Base-by-base conservation (phyloP, 371 early-diverging fungal genomes). In the Dipsacomyces acuminosporus region DNA sequence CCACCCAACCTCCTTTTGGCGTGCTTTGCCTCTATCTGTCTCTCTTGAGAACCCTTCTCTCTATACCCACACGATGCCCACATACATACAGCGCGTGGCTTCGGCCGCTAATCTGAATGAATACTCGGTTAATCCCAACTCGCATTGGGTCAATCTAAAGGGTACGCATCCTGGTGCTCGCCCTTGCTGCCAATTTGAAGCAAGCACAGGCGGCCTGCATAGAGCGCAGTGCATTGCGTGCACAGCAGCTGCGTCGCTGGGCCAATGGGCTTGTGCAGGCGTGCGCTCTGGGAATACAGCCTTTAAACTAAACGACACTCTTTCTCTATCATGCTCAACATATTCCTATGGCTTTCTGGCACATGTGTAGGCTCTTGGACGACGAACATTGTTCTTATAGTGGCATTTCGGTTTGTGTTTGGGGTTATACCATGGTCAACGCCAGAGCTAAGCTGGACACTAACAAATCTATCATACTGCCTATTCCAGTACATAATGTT, bases 401-500 rank as follows among this genome's bases (percentile, higher is more conserved):
- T 89, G 6, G 62, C 78, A n/a, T 74, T 94, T 49, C 87, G 92
- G 74, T 69, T 91, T n/a, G 64, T 90, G 18, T 87, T 90, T 52
- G 84, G 87, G 26, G 80, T 86, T 44, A 82, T 97, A 64, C 98
- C 98, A 3, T 89, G 88, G 54, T 85, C 95, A 36, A 82, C 90
- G 17, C 78, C 86, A 8, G 96, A 94, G 74, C 82, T 91, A 21
- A 85, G 93, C 49, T 97, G 98, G 98, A 95, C 96, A 11, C 67
- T 95, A 51, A 97, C 96, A 19, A 94, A 93, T 56, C 76, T 96
- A 23, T 74, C 84, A 15, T 97, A 91, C 76, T 91, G 93, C 61
- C 64, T 83, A 52, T 86, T 87, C 54, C 89, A 89, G 59, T 96
- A 91, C 76, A 79, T 96, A 61, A 88, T 96, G 88, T 94, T 97